Evolutionary conservation across 129 eudicot genomes (phyloP), one percentile per base, ranked within the genome.

Genomic region (Flaveria brownii): DNA sequence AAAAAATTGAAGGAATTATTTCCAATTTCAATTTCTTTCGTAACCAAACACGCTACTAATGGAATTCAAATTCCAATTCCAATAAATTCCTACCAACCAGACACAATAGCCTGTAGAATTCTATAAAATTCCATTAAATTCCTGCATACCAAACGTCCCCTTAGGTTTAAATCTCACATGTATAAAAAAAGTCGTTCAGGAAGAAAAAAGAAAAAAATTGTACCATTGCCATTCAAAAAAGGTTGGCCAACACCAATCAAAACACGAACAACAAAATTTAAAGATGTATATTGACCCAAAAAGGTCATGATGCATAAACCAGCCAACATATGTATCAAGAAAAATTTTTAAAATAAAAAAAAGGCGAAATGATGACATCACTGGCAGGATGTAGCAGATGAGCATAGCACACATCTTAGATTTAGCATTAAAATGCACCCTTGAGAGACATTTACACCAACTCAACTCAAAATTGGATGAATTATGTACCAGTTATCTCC

Each of bases 401-500:
- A 64, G 71, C 55, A 30, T 36, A 55, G 61, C n/a, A 49, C 70
- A 25, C 25, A 45, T 23, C 51, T 68, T 28, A 80, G 54, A 64
- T 84, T 57, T 73, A 6, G 63, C 75, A 57, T 10, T 16, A 2
- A 57, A 60, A 42, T 72, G 80, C 78, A 72, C 75, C 66, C 79
- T 41, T 39, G 68, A 18, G 77, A 30, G 22, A 82, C 82, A 74
- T 52, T 49, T 52, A 75, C 79, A 81, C 50, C 52, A 56, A 75
- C 79, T 45, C 55, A 85, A 78, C 79, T 46, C 50, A 85, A 78
- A 82, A 42, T 43, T 12, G 43, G 79, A 64, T 39, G 70, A 76
- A 25, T 30, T 81, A 91, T 80, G 84, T 78, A 84, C 98, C 92
- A 20, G 91, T 87, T 22, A 93, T 88, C 79, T 87, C 90, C 74